These are phyloP conservation scores for Mycena leptocephala DNA, from an alignment of 768 basidiomycete genomes.

Conservation along the genomic window DNA sequence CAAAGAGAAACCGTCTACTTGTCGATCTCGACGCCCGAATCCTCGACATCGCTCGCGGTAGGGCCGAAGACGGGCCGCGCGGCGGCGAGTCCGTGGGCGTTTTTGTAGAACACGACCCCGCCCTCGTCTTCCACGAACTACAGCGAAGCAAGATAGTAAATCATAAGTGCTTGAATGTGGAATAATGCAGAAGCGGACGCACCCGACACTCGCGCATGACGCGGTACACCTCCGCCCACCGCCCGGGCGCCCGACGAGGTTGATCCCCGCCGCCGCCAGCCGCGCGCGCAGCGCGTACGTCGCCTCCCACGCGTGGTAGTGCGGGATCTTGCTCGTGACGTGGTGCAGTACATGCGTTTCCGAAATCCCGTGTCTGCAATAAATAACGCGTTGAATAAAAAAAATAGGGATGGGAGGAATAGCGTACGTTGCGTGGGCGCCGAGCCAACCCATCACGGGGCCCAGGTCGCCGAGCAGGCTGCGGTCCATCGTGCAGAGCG, in stretches of 20 bases:
- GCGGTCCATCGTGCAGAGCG: conserved; percentile 71
- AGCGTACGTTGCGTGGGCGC: conserved; percentile 59
- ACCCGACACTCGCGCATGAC: conserved; percentile 61
- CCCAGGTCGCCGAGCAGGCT: conserved; percentile 67
- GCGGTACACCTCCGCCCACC: conserved; percentile 66
- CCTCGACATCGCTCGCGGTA: conserved; percentile 56
- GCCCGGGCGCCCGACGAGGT: conserved; percentile 61
- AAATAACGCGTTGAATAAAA: background rate
- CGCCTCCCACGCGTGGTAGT: conserved; percentile 78
- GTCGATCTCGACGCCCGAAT: conserved; percentile 75
- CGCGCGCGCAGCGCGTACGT: conserved; percentile 71
- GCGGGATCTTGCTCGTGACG: conserved; percentile 77
- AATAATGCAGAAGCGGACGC: conserved; percentile 26
- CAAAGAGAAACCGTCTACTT: conserved; percentile 3
- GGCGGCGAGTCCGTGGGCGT: conserved; percentile 66
- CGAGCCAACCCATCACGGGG: conserved; percentile 68
- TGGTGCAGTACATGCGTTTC: conserved; percentile 79
- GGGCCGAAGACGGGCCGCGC: conserved; percentile 58
- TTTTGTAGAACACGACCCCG: conserved; percentile 73
- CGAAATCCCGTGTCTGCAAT: conserved; percentile 66
- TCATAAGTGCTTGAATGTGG: too few species aligned
- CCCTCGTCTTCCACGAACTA: conserved; percentile 77
- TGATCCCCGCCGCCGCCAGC: conserved; percentile 59
- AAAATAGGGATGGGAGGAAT: too few species aligned
- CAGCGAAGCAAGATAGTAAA: background rate